Evolutionary conservation across 768 basidiomycete species (phyloP).

Genomic region (Mycena haematopus): DNA sequence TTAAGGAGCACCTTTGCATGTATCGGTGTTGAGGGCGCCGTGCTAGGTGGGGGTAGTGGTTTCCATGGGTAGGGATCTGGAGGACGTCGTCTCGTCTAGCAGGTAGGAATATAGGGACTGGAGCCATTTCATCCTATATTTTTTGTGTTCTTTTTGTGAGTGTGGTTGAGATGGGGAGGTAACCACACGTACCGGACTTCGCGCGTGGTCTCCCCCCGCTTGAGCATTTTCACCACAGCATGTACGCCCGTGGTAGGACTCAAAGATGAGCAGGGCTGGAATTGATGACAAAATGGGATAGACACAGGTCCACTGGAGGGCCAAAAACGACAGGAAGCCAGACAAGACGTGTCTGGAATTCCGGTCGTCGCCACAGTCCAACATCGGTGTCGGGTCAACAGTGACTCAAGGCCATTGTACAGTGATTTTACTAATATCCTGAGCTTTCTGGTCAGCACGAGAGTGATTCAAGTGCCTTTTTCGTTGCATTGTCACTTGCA

Average conservation of each 20-base stretch:
- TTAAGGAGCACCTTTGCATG: constrained; percentile 46
- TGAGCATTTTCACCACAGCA: constrained; percentile 84
- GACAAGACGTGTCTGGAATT: too few relatives aligned
- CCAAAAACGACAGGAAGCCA: too few relatives aligned
- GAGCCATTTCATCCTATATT: constrained; percentile 96
- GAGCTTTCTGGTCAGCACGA: too few relatives aligned
- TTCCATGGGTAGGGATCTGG: constrained; percentile 26
- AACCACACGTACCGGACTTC: constrained; percentile 73
- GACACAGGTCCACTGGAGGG: too few relatives aligned
- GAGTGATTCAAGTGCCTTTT: too few relatives aligned
- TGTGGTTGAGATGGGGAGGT: not conserved
- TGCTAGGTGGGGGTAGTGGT: constrained; percentile 32
- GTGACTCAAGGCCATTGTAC: too few relatives aligned
- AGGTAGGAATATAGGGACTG: constrained; percentile 97
- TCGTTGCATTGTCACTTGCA: too few relatives aligned
- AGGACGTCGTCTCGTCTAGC: constrained; percentile 73
- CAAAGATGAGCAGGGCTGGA: constrained; percentile 83
- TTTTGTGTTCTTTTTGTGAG: constrained; percentile 3
- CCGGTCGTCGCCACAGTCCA: too few relatives aligned
- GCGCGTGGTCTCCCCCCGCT: constrained; percentile 83
- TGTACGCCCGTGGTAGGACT: constrained; percentile 80
- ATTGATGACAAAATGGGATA: constrained; percentile 74
- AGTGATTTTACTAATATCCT: too few relatives aligned
- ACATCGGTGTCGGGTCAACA: too few relatives aligned
- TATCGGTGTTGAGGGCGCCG: constrained; percentile 47